Conservation (phyloP, 2,329 filamentous ascomycete species). For the Phyllosticta paracitricarpa region DNA sequence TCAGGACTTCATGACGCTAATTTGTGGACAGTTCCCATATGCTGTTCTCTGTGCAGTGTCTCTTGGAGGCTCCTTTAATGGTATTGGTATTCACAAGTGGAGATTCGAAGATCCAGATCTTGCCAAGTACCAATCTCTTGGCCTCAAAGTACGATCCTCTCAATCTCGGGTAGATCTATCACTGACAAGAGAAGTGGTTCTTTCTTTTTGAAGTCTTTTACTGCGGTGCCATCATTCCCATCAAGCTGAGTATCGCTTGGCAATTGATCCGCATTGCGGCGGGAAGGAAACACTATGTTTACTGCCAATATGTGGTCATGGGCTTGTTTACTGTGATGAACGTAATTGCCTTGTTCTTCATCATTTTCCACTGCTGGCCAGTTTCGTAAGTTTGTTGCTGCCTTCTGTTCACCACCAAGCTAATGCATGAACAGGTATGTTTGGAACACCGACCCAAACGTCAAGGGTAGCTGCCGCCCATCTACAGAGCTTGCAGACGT, state of each 20-base stretch:
- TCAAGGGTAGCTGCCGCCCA: constrained; percentile 20
- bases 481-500: constrained; percentile 19
- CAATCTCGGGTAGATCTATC: background rate
- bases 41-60: constrained; percentile 20
- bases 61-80: constrained; percentile 21
- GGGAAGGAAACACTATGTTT: constrained; percentile 18
- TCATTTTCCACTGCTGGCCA: constrained; percentile 27
- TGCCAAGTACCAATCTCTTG: constrained; percentile 15
- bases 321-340: constrained; percentile 23
- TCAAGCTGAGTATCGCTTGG: constrained; percentile 29
- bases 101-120: constrained; percentile 14
- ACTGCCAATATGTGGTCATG: constrained; percentile 21
- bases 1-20: constrained; percentile 1
- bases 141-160: constrained; percentile 11
- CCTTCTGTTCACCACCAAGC: too few species aligned
- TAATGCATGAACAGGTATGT: constrained; percentile 15
- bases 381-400: constrained; percentile 14
- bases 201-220: constrained; percentile 30
- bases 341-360: constrained; percentile 24
- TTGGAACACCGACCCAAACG: constrained; percentile 16
- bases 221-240: constrained; percentile 25
- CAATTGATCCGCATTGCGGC: constrained; percentile 27
- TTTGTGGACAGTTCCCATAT: constrained; percentile 16
- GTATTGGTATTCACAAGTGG: constrained; percentile 23
- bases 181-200: constrained; percentile 22